A percentile compares a stretch with the other conserved stretches of the same genome.
Evolutionary conservation across 306 rosid genomes (phyloP).

Genomic region (Vigna trinervia): DNA sequence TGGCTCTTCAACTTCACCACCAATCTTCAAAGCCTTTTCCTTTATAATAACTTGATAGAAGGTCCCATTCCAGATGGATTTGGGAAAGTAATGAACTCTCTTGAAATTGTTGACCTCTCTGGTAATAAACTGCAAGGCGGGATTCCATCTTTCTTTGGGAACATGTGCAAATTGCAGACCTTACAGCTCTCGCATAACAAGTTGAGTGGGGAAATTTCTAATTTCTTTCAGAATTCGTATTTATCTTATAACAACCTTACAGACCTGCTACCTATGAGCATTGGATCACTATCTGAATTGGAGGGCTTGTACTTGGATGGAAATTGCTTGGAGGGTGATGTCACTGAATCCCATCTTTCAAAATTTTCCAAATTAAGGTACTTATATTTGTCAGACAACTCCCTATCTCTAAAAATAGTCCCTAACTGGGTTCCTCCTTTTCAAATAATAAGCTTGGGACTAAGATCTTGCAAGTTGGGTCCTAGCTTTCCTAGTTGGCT

Average conservation of each 20-base stretch:
- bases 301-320: rapidly evolving
- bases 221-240: slow-evolving; percentile 1
- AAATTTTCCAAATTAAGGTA: too few relatives aligned
- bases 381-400: too few relatives aligned
- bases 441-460: too few relatives aligned
- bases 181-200: rapidly evolving
- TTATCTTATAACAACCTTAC: neutral
- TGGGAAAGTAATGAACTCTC: neutral
- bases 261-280: neutral
- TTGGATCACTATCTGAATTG: neutral
- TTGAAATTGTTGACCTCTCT: neutral
- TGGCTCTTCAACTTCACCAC: slow-evolving; percentile 6
- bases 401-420: too few relatives aligned
- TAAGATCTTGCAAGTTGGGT: neutral
- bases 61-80: neutral
- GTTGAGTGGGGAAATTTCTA: slow-evolving; percentile 29
- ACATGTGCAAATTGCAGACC: too few relatives aligned
- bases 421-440: neutral
- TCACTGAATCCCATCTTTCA: neutral
- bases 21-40: neutral
- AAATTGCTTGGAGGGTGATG: slow-evolving; percentile 20
- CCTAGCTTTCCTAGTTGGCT: slow-evolving; percentile 38
- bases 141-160: neutral
- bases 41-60: neutral
- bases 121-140: neutral